phyloP scores from a whole-genome alignment of 176 grass and related monocot genomes.

The Oryza nivara region DNA sequence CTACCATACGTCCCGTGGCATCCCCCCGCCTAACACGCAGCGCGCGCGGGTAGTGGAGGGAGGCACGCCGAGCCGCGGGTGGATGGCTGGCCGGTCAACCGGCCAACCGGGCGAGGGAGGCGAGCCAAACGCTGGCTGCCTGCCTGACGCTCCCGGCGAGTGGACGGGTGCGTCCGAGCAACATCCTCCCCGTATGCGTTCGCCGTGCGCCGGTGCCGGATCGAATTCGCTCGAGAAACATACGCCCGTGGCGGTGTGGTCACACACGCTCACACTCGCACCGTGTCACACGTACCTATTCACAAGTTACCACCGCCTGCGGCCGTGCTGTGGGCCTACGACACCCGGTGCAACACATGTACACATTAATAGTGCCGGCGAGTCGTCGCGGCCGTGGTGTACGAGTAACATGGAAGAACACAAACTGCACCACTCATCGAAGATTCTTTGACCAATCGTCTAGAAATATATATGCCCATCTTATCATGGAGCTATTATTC shows the following conservation, averaged over 20 bases:
- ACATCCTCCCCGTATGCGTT: too few species aligned
- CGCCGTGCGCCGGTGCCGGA: too few species aligned
- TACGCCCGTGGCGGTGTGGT: background rate
- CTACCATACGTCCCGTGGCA: too few species aligned
- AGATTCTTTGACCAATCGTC: constrained; percentile 18
- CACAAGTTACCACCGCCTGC: background rate
- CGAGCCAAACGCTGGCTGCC: too few species aligned
- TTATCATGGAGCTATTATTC: background rate
- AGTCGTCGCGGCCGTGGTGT: background rate
- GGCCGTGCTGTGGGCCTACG: background rate
- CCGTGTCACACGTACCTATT: background rate
- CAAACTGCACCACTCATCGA: background rate
- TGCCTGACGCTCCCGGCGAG: too few species aligned
- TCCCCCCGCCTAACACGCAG: too few species aligned
- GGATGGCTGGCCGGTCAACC: too few species aligned
- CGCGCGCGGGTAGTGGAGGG: too few species aligned
- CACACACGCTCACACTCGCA: too few species aligned
- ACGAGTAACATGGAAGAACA: background rate
- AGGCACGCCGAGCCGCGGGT: too few species aligned
- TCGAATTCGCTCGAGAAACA: background rate
- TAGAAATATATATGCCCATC: background rate
- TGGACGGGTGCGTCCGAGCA: too few species aligned
- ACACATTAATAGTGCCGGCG: background rate
- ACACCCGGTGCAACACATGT: background rate
- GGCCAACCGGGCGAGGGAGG: too few species aligned